Evolutionary conservation across 164 flowering plant genomes (phyloP).

Genomic region (Stephania yunnanensis): DNA sequence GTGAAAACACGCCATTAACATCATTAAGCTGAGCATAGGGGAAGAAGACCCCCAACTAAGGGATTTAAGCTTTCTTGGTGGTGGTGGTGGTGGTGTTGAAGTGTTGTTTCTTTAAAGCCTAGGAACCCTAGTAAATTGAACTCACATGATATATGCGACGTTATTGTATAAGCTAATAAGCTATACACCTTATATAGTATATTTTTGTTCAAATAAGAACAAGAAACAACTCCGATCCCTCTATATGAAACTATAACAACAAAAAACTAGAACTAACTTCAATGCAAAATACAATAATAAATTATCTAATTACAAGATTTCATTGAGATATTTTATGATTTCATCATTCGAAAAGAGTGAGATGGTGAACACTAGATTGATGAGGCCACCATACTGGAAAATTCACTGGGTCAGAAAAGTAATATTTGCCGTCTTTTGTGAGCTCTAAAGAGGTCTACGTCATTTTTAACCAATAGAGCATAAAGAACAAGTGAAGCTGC

Average conservation of each 20-base stretch:
- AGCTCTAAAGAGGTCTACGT: neutral
- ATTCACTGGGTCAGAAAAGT: neutral
- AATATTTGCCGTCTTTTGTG: neutral
- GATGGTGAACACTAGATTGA: neutral
- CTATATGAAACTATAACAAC: neutral
- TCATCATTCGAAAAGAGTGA: neutral
- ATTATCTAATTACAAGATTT: neutral
- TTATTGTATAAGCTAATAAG: too few species aligned
- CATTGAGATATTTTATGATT: neutral
- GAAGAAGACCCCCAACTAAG: too few species aligned
- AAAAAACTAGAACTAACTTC: neutral
- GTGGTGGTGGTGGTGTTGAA: too few species aligned
- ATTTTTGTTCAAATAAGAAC: neutral
- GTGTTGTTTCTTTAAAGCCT: too few species aligned
- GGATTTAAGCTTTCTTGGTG: too few species aligned
- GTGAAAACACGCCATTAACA: too few species aligned
- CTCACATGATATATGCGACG: too few species aligned
- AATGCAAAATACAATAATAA: neutral
- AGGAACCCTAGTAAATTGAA: too few species aligned
- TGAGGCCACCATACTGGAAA: neutral
- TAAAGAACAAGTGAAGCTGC: neutral
- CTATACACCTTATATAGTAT: too few species aligned
- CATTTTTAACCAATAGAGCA: neutral
- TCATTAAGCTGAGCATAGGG: too few species aligned
- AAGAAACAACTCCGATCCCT: neutral